Conservation (phyloP, 148 eudicot species). For the Salicornia ramosissima region DNA sequence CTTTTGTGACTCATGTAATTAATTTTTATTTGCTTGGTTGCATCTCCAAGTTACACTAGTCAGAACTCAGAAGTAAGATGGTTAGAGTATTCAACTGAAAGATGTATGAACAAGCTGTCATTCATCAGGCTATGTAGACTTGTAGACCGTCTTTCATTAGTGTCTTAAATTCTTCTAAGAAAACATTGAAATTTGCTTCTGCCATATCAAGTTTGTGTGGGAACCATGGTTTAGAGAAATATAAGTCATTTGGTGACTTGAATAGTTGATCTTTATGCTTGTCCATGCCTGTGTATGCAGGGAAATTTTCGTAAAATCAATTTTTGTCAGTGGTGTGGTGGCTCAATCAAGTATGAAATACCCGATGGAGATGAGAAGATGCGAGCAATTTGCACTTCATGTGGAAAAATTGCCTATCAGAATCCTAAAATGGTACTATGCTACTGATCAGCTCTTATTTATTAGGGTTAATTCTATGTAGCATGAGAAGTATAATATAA, state of each 20-base stretch:
- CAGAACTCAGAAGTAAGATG: too few species aligned
- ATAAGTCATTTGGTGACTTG: not conserved
- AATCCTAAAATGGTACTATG: constrained; percentile 88
- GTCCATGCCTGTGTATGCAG: constrained; percentile 35
- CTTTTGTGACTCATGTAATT: too few species aligned
- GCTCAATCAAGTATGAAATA: constrained; percentile 78
- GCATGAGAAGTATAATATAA: not conserved
- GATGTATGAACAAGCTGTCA: too few species aligned
- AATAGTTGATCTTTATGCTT: constrained; percentile 4
- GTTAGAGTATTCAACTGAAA: too few species aligned
- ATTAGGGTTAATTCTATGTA: not conserved
- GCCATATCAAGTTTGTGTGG: not conserved
- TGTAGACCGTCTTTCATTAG: not conserved
- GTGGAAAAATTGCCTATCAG: constrained; percentile 85
- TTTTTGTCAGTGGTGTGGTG: constrained; percentile 91
- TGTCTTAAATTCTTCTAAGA: not conserved
- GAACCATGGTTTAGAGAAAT: not conserved
- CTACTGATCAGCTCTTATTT: constrained; percentile 2
- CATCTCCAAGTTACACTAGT: too few species aligned
- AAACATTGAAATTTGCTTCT: too few species aligned
- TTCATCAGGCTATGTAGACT: too few species aligned
- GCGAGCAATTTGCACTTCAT: constrained; percentile 79
- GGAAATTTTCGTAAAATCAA: constrained; percentile 61
- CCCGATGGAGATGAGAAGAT: constrained; percentile 93
- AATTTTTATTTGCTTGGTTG: too few species aligned